A percentile compares a stretch with the other conserved stretches of the same genome.
phyloP scores from a whole-genome alignment of 306 rosid genomes.

The Cercis canadensis region DNA sequence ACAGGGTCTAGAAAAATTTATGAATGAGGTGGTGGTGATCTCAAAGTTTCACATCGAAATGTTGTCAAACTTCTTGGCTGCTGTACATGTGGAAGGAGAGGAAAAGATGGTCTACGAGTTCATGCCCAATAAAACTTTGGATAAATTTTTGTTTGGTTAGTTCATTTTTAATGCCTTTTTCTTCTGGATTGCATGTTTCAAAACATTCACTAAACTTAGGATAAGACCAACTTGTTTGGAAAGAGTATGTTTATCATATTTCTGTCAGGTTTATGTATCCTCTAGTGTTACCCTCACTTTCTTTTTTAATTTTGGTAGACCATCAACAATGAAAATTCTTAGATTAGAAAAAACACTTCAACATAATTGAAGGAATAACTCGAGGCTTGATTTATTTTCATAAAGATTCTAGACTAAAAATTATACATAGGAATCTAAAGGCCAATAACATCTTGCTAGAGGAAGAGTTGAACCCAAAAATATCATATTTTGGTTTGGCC shows the following conservation, averaged over 20 bases:
- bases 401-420: constrained; percentile 39
- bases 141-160: constrained; percentile 41
- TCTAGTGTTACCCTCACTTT: too few species aligned
- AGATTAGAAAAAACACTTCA: constrained; percentile 27
- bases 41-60: constrained; percentile 47
- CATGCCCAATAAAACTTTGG: constrained; percentile 46
- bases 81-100: constrained; percentile 36
- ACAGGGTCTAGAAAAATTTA: constrained; percentile 41
- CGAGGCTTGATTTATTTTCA: constrained; percentile 36
- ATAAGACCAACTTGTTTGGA: too few species aligned
- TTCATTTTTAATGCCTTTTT: neutral
- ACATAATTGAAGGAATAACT: constrained; percentile 33
- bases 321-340: neutral
- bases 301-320: too few species aligned
- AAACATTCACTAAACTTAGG: too few species aligned
- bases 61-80: constrained; percentile 46
- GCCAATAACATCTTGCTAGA: constrained; percentile 35
- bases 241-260: too few species aligned
- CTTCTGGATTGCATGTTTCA: neutral
- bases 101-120: constrained; percentile 47
- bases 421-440: constrained; percentile 40
- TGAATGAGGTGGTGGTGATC: constrained; percentile 43
- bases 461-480: constrained; percentile 34
- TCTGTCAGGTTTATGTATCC: too few species aligned
- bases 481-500: constrained; percentile 30